Percentiles rank a stretch among this genome's conserved stretches.
These are phyloP conservation scores for Solanum etuberosum DNA, from an alignment of 257 asterid genomes.

Conservation along the genomic window DNA sequence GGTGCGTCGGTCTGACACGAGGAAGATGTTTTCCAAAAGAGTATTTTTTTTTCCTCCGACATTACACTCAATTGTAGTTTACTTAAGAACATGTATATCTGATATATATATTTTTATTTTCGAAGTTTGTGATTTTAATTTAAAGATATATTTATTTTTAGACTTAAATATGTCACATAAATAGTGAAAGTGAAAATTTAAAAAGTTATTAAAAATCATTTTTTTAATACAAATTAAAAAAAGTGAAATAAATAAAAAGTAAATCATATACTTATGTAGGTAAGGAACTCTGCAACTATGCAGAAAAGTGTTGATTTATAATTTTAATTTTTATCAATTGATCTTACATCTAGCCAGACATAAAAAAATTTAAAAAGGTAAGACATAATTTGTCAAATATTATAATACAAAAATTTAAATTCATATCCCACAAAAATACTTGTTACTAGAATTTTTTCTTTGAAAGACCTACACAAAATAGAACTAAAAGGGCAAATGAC, in stretches of 20 bases:
- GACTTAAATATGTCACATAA: fast-evolving
- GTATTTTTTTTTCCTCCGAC: not conserved
- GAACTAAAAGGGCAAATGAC: too few relatives aligned
- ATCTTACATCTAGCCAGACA: too few relatives aligned
- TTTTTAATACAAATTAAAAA: too few relatives aligned
- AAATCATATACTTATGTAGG: not conserved
- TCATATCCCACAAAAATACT: too few relatives aligned
- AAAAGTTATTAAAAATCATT: fast-evolving
- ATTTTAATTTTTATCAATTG: not conserved
- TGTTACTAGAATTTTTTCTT: too few relatives aligned
- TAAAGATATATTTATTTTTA: too few relatives aligned
- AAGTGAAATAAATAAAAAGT: not conserved
- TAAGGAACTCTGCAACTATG: not conserved
- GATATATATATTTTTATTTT: not conserved
- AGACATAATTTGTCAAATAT: too few relatives aligned
- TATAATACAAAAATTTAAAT: too few relatives aligned
- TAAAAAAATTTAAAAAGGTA: too few relatives aligned
- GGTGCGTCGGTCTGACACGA: not conserved
- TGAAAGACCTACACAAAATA: too few relatives aligned
- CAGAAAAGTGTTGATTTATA: not conserved
- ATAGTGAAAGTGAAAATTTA: too few relatives aligned
- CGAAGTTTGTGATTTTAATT: too few relatives aligned
- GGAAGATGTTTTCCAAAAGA: not conserved
- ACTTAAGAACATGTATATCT: not conserved
- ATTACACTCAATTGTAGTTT: not conserved